Conservation (phyloP, 1,284 basidiomycete genomes). For the Naganishia albida region DNA sequence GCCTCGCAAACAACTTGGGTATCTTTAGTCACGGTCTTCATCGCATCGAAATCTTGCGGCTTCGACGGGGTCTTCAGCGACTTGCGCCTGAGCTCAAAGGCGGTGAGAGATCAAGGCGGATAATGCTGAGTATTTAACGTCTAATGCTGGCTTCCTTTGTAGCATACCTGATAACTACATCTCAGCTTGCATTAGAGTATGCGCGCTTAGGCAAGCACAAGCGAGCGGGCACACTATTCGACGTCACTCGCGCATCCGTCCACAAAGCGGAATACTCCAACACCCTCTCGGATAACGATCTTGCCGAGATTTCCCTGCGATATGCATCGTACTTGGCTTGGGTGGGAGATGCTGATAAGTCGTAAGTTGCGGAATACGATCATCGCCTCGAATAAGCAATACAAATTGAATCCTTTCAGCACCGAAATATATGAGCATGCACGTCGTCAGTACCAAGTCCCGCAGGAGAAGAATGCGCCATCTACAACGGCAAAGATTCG, state of each 20-base stretch:
- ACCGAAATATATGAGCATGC: conserved; percentile 64
- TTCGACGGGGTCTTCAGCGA: conserved; percentile 27
- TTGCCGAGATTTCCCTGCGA: conserved; percentile 63
- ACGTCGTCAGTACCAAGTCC: conserved; percentile 53
- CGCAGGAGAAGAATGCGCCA: conserved; percentile 49
- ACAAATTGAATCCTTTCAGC: conserved; percentile 49
- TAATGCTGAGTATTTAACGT: conserved; percentile 54
- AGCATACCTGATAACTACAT: conserved; percentile 69
- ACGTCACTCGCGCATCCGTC: conserved; percentile 59
- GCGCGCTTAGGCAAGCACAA: conserved; percentile 70
- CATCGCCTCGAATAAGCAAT: too few relatives aligned
- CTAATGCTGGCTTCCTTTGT: conserved; percentile 41
- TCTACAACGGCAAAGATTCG: conserved; percentile 63
- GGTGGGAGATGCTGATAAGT: conserved; percentile 63
- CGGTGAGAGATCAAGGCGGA: conserved; percentile 2
- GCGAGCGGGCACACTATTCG: conserved; percentile 66
- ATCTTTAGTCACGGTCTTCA: conserved; percentile 27
- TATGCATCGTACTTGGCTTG: conserved; percentile 68
- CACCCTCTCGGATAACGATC: conserved; percentile 42
- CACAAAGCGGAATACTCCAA: conserved; percentile 45
- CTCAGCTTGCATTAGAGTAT: conserved; percentile 75
- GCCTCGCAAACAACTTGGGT: conserved; percentile 18
- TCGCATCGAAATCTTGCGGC: conserved; percentile 25
- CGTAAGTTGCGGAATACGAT: conserved; percentile 56
- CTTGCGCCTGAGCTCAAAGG: conserved; percentile 13